Base-by-base conservation (phyloP, 495 filamentous ascomycete species). In the Filosporella fistucella region DNA sequence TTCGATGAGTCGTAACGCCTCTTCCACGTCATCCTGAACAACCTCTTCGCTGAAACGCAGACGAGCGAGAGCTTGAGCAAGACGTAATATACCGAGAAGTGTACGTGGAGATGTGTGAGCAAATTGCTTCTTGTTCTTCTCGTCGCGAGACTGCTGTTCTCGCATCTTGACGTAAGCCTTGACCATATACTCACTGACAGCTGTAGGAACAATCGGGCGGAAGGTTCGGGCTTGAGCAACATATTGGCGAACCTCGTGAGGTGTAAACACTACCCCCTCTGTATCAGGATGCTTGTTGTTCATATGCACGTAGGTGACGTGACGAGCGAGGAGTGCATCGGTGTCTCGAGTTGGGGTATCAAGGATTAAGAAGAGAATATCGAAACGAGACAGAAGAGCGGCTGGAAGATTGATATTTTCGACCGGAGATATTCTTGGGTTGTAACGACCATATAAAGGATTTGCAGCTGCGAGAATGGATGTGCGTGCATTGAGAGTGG, bases 341-440 rank as follows among this genome's bases (percentile, higher is more conserved):
- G 75, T 73, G 22, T 98, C 94, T 26, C 87, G 81, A 3, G 78
- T 83, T 1, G 94, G 94, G 1, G 86, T 93, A 67, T 98, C 93
- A 11, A 98, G 82, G 55, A 98, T 91, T 24, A 98, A 74, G 75
- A 96, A 98, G 55, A 98, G 82, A 52, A 97, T 75, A 67, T 98
- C 93, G 69, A 98, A 98, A 71, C 93, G 88, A 32, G 91, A 96
- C 3, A 98, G 83, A 8, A 98, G 76, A 14, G 93, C 93, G 7
- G 93, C 93, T 12, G 93, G 93, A 6, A 98, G 80, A 64, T 98
- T 98, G 68, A 98, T 98, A 67, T 98, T 98, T 63, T 98, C 93
- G 12, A 98, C 91, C 2, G 93, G 91, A 0, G 89, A 95, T 43
- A 98, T 81, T 38, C 88, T 87, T 14, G 94, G 91, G 72, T 98